phyloP scores from a whole-genome alignment of 768 basidiomycete species.

The Scleroderma bovista region DNA sequence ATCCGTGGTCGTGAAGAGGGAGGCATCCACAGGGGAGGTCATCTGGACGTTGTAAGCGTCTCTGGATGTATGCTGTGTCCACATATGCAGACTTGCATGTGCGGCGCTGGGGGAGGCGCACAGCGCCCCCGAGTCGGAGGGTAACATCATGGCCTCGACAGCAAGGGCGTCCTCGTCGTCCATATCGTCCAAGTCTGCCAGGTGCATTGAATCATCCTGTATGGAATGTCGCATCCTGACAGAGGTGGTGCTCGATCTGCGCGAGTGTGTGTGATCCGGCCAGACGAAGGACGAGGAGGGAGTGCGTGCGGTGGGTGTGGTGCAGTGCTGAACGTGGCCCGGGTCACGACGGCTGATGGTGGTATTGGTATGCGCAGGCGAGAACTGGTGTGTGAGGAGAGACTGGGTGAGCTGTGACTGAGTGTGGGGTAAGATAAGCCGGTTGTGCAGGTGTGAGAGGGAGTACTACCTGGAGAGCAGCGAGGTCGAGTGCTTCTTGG shows the following conservation, averaged over 20 bases:
- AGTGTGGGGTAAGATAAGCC: conserved; percentile 12
- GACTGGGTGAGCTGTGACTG: conserved; percentile 45
- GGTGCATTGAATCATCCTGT: conserved; percentile 17
- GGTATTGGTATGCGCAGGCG: conserved; percentile 13
- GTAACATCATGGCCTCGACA: conserved; percentile 41
- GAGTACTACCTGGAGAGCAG: conserved; percentile 38
- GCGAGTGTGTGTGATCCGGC: conserved; percentile 23
- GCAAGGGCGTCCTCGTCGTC: conserved; percentile 34
- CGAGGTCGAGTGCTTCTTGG: conserved; percentile 48
- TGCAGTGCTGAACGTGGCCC: conserved; percentile 35
- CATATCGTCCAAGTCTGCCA: conserved; percentile 34
- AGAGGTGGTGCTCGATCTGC: conserved; percentile 24
- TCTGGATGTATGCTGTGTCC: conserved; percentile 17
- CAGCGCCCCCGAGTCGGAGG: conserved; percentile 17
- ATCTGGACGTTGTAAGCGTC: conserved; percentile 15
- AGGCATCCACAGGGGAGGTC: conserved; percentile 17
- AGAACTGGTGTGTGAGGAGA: conserved; percentile 31
- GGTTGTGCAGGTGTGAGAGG: conserved; percentile 10
- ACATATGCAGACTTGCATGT: conserved; percentile 15
- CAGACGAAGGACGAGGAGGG: conserved; percentile 26
- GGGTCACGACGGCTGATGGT: conserved; percentile 26
- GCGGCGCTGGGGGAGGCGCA: conserved; percentile 8
- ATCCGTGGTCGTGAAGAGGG: conserved; percentile 40
- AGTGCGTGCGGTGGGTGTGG: conserved; percentile 34
- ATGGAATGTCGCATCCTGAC: conserved; percentile 13